Conservation (phyloP, 148 eudicot genomes). For the Hydrangea macrophylla region DNA sequence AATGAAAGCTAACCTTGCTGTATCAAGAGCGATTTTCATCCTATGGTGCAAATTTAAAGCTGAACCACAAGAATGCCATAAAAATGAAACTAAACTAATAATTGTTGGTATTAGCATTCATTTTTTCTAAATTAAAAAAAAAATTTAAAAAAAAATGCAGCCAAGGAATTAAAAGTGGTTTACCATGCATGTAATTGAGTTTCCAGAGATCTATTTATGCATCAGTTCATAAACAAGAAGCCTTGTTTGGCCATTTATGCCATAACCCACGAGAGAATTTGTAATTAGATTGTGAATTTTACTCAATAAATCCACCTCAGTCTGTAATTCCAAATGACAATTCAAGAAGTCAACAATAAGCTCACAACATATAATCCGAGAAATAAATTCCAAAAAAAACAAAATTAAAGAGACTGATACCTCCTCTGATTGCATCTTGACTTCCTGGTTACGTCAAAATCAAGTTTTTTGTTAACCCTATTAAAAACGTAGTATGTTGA, state of each 20-base stretch:
- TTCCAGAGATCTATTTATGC: slow-evolving; percentile 63
- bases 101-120: not conserved
- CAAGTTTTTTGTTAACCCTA: too few relatives aligned
- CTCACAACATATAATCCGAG: slow-evolving; percentile 11
- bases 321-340: slow-evolving; percentile 33
- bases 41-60: slow-evolving; percentile 57
- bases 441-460: too few relatives aligned
- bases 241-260: slow-evolving; percentile 52
- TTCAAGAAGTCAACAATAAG: slow-evolving; percentile 5
- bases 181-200: slow-evolving; percentile 67
- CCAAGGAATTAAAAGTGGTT: too few relatives aligned
- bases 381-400: not conserved
- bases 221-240: slow-evolving; percentile 59
- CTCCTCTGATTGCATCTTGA: slow-evolving; percentile 48
- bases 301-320: slow-evolving; percentile 54
- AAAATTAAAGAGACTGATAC: slow-evolving; percentile 24
- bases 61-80: slow-evolving; percentile 59
- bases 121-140: too few relatives aligned
- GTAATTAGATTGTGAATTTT: slow-evolving; percentile 61
- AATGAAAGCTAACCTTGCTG: slow-evolving; percentile 53
- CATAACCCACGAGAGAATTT: slow-evolving; percentile 51
- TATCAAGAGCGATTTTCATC: slow-evolving; percentile 68
- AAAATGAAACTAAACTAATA: slow-evolving; percentile 2
- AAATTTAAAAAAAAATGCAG: too few relatives aligned
- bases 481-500: too few relatives aligned